phyloP scores from a whole-genome alignment of 495 filamentous ascomycete species.

The Hyphodiscus hymeniophilus region DNA sequence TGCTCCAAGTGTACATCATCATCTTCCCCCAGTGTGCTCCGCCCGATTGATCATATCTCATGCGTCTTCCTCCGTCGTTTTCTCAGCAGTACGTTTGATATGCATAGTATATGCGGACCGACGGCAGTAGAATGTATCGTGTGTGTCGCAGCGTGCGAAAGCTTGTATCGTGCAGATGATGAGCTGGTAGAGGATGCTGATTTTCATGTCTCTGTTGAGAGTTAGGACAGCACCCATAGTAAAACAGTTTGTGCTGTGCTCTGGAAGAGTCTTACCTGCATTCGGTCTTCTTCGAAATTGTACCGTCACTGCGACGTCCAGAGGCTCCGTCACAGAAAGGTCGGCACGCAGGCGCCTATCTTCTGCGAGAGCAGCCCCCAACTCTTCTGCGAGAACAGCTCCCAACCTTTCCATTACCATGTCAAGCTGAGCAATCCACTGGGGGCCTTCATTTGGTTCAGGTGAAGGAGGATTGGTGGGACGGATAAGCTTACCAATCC shows the following conservation, averaged over 20 bases:
- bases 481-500: not conserved
- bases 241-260: not conserved
- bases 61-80: not conserved
- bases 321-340: not conserved
- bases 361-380: not conserved
- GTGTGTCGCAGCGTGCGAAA: not conserved
- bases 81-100: not conserved
- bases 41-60: not conserved
- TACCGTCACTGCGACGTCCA: not conserved
- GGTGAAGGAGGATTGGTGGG: not conserved
- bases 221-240: not conserved
- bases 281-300: not conserved
- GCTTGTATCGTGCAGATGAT: not conserved
- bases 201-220: not conserved
- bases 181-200: not conserved
- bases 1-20: not conserved
- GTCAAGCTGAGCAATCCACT: too few species aligned
- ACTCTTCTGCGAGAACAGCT: too few species aligned
- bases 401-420: not conserved
- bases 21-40: not conserved
- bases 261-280: conserved; percentile 2
- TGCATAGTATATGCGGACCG: not conserved
- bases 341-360: not conserved
- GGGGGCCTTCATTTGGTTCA: too few species aligned
- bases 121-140: not conserved